Evolutionary conservation across 2,329 filamentous ascomycete genomes (phyloP).

Genomic region (Aureobasidium sp.): DNA sequence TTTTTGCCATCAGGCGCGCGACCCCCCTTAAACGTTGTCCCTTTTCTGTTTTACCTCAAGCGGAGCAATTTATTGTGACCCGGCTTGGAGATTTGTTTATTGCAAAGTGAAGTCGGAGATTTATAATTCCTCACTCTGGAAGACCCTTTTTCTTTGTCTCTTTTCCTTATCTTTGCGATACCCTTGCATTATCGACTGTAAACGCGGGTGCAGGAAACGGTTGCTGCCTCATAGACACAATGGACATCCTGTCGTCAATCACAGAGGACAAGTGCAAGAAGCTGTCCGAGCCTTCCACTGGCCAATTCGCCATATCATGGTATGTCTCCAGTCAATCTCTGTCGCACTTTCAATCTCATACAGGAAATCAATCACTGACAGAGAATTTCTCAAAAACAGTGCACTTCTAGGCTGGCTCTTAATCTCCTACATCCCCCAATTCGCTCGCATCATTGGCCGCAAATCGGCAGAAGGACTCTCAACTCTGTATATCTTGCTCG

Average conservation of each 20-base stretch:
- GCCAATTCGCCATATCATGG: conserved; percentile 20
- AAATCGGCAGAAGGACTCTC: conserved; percentile 87
- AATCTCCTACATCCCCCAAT: conserved; percentile 85
- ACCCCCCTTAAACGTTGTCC: background rate
- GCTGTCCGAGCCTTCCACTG: conserved; percentile 18
- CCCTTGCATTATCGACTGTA: conserved; percentile 1
- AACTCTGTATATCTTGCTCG: conserved; percentile 83
- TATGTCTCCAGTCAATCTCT: background rate
- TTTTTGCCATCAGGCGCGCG: background rate
- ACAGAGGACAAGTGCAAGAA: conserved; percentile 17
- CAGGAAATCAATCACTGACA: conserved; percentile 11
- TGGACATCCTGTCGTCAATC: conserved; percentile 1
- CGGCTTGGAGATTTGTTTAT: background rate
- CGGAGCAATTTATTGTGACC: background rate
- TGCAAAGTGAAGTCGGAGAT: background rate
- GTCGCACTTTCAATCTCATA: too few species aligned
- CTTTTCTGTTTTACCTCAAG: background rate
- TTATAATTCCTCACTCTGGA: background rate
- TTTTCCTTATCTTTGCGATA: background rate
- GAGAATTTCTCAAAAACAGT: conserved; percentile 28
- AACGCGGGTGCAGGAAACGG: background rate
- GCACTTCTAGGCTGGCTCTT: conserved; percentile 79
- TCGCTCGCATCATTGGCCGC: conserved; percentile 77
- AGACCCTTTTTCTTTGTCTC: background rate
- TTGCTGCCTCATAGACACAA: background rate